These are phyloP conservation scores for Mycena chlorophos DNA, from an alignment of 768 basidiomycete genomes.

Conservation along the genomic window DNA sequence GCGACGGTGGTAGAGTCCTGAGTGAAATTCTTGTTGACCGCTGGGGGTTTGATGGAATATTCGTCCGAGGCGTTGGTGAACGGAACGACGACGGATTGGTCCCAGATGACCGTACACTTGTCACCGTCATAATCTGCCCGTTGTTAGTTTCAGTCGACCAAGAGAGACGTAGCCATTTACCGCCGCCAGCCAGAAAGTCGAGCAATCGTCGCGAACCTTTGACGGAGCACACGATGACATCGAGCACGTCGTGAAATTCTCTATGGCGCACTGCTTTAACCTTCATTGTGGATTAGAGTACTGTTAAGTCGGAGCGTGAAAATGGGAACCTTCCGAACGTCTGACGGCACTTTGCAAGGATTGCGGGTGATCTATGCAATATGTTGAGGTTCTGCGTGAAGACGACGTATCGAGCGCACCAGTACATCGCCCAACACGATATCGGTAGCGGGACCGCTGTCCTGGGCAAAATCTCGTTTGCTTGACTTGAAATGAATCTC, in stretches of 20 bases:
- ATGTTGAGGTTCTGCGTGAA: background rate
- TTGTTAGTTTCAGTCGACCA: background rate
- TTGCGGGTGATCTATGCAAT: conserved; percentile 52
- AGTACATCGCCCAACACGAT: conserved; percentile 58
- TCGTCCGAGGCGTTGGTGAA: conserved; percentile 56
- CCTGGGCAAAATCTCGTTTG: conserved; percentile 37
- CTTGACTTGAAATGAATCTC: conserved; percentile 62
- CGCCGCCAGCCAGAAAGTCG: conserved; percentile 66
- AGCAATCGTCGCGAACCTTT: conserved; percentile 56
- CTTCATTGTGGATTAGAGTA: conserved; percentile 32
- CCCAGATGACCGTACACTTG: conserved; percentile 57
- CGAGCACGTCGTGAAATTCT: conserved; percentile 47
- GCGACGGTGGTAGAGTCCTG: conserved; percentile 45
- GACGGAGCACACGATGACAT: conserved; percentile 62
- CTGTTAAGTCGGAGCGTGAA: background rate
- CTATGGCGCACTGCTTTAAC: conserved; percentile 55
- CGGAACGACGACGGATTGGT: conserved; percentile 50
- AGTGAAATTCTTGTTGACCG: conserved; percentile 42
- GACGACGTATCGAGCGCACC: conserved; percentile 30
- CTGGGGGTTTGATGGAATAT: conserved; percentile 50
- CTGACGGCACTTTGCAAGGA: conserved; percentile 72
- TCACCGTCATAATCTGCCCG: conserved; percentile 78
- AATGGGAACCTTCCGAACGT: conserved; percentile 56
- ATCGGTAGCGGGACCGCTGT: conserved; percentile 48
- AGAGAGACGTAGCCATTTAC: conserved; percentile 4